phyloP scores from a whole-genome alignment of 345 rosid species.

The Garcia nutans region DNA sequence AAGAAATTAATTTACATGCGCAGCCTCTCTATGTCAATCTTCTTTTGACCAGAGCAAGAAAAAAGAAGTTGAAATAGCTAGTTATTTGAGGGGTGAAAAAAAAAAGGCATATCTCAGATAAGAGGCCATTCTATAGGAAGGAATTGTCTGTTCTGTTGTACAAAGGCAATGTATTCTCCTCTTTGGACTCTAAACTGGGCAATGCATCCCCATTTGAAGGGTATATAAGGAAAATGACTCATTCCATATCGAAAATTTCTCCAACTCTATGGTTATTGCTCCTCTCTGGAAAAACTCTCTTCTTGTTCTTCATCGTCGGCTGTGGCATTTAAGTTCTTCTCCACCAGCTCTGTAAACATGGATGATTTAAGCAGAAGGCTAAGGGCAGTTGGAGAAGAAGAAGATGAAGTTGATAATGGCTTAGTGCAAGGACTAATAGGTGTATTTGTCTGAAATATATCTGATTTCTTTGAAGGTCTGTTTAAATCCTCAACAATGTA shows the following conservation, averaged over 20 bases:
- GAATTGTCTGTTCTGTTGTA: constrained; percentile 21
- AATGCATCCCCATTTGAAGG: constrained; percentile 18
- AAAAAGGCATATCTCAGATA: constrained; percentile 5
- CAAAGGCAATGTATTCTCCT: constrained; percentile 11
- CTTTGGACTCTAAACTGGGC: constrained; percentile 28
- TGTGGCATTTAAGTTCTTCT: constrained; percentile 32
- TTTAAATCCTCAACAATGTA: not conserved
- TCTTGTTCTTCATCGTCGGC: constrained; percentile 15
- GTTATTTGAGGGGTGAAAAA: not conserved
- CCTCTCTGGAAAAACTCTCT: not conserved
- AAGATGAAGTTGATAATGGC: constrained; percentile 1
- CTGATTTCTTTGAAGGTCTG: constrained; percentile 8
- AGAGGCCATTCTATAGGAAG: constrained; percentile 20
- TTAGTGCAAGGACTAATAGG: constrained; percentile 16
- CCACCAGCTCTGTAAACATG: constrained; percentile 43
- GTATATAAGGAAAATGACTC: constrained; percentile 3
- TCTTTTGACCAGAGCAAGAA: not conserved
- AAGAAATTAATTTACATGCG: not conserved
- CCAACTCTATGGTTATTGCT: constrained; percentile 12
- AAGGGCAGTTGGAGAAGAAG: constrained; percentile 45
- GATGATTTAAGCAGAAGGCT: constrained; percentile 49
- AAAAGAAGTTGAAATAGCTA: not conserved
- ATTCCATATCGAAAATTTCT: constrained; percentile 20
- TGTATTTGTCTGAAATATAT: constrained; percentile 5
- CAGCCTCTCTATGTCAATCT: not conserved